Base-by-base conservation (phyloP, 352 stramenopile species). In the Phytophthora syringae region DNA sequence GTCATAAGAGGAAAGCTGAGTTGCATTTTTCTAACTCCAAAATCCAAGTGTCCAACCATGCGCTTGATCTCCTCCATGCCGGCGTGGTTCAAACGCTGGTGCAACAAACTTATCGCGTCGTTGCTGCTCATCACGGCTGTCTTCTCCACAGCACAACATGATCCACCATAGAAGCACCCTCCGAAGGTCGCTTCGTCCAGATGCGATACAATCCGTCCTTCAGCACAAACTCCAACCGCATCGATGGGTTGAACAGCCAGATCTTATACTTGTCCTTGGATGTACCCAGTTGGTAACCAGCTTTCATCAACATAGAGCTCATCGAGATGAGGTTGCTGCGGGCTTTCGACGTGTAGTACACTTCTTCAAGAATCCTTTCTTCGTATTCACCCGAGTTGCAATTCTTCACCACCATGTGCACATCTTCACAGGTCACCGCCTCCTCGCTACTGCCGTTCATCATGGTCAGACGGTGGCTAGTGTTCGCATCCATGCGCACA, bases 251-350 rank as follows among this genome's bases (percentile, higher is more conserved):
- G 0, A 6, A 27, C 22, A 68, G 51, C 60, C 50, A 52, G 4
- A 56, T 20, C 27, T 9, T 57, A 4, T 3, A 62, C 11, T 68
- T 57, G 18, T 68, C 51, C 25, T 58, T 61, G 6, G 40, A 21
- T 3, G 60, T 42, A 7, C 10, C 2, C 36, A 68, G 20, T 6
- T 61, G 10, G 7, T 53, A 59, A 5, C 39, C 48, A 32, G 48
- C 37, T 7, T 48, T 22, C 37, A 58, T 53, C 18, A 62, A 57
- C 30, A 57, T 62, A 25, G 52, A 68, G 13, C 60, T 57, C 45
- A 58, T 36, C 18, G 60, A 61, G 12, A 68, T 56, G 5, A 61
- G 15, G n/a, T 61, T 62, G 34, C 27, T 21, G 9, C 40, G 20
- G 32, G 42, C 44, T 6, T 53, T 60, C 2, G 32, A 9, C 20